Evolutionary conservation across 345 rosid genomes (phyloP), one percentile per base, ranked within the genome.

Genomic region (Toxicodendron radicans): DNA sequence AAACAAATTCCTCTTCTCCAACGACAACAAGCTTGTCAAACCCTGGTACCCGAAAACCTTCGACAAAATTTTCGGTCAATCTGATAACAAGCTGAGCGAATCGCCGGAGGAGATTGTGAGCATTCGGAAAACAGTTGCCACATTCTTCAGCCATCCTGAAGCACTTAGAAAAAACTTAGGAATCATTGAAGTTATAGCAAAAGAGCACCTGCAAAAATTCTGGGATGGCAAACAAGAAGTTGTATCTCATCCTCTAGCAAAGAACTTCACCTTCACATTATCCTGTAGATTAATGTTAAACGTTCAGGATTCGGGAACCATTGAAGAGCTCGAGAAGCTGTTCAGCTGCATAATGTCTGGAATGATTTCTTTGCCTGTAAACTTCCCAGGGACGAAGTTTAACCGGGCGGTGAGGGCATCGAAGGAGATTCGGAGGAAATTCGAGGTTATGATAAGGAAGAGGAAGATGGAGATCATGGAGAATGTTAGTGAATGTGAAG

Each of bases 1-100:
- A 32, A 79, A 79, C 73, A 79, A 75, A 41, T 53, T 66, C 21
- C 11, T 79, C 5, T 71, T 79, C 52, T 48, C 66, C 9, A 49
- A 11, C 13, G 68, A 59, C 14, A 75, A 7, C 33, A 64, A 71
- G 58, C 24, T 9, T 11, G 72, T 79, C 45, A 21, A 30, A 5
- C 11, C 72, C 3, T 79, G 82, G 76, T 64, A 64, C 61, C 73
- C 79, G 1, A 11, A 21, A 12, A 23, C 66, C 30, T 0, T 66
- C 0, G 2, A 2, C 1, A 45, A 57, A 52, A 10, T 32, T 7
- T 7, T 64, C 16, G 0, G 5, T 0, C 10, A 45, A 4, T n/a
- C 64, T 13, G 49, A 54, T 9, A 9, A 30, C 43, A 38, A 7
- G 0, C 7, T 38, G 7, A 38, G 43, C 9, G 9, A 38, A 38